Base-by-base conservation (phyloP, 2,329 filamentous ascomycete species). In the Botryotinia narcissicola region DNA sequence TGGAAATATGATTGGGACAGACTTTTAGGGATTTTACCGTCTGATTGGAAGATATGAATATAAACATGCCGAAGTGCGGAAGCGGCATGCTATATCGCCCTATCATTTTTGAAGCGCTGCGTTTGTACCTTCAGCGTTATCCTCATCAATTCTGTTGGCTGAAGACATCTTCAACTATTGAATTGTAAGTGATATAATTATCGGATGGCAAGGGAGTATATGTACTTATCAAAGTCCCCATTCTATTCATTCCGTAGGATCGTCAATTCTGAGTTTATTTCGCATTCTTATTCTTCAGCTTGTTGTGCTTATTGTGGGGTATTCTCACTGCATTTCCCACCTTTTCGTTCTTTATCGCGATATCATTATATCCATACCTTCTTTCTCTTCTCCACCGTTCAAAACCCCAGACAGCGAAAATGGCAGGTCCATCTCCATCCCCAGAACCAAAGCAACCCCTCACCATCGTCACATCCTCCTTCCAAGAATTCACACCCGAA, bases 381-480 rank as follows among this genome's bases (percentile, higher is more conserved):
- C 32, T 18, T 60, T 32, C 60, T 40, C 35, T 20, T 67, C 22
- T 40, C 29, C 44, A 37, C 7, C 20, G 3, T 63, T 54, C 69
- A 63, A 64, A 32, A 29, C n/a, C 42, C 22, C 12, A 32, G 14
- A 2, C n/a, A 29, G 35, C 71, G 40, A 72, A 72, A 42, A 72
- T 72, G 72, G 66, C 72, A 46, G 67, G 44, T 12, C 59, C 10
- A 44, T 57, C 66, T 42, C 66, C 66, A 51, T 69, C 66, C 20
- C 66, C 66, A 8, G 66, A 69, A 59, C 29, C 48, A 37, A 70
- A 73, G 51, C 46, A 70, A 8, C 44, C 67, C 29, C 57, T 63
- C 25, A 73, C 51, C 7, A 16, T 51, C 37, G 22, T 63, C 42
- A 73, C 51, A 8, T 60, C 71, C 10, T 32, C 37, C 66, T 73